Conservation (phyloP, 176 grass and related monocot genomes). For the Thinopyrum elongatum region DNA sequence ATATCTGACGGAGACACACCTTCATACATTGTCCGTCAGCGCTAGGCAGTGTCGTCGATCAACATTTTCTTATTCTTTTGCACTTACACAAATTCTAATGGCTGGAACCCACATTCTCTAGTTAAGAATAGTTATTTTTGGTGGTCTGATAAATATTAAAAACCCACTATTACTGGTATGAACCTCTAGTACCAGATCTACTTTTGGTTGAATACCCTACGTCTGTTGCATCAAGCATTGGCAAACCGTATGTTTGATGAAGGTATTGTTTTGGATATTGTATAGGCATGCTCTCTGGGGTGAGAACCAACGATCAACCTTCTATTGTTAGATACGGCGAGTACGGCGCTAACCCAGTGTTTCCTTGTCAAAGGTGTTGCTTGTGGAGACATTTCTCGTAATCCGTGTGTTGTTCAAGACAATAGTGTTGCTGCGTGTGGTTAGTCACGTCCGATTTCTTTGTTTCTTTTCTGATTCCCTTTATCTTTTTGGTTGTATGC, state of each 20-base stretch:
- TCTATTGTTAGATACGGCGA: no score
- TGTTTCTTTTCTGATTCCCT: neutral
- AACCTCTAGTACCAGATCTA: no score
- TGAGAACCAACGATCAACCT: no score
- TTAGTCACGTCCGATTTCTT: neutral
- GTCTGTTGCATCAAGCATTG: neutral
- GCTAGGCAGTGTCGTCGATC: neutral
- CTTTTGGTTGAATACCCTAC: neutral
- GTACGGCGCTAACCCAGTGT: no score
- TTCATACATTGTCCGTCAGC: neutral
- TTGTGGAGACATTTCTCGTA: neutral
- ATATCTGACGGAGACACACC: neutral
- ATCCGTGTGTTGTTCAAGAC: neutral
- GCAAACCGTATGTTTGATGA: neutral
- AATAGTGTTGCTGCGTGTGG: neutral
- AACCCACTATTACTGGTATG: neutral
- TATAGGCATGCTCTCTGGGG: no score
- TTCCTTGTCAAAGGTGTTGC: neutral
- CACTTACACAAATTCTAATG: no score
- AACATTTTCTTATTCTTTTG: neutral
- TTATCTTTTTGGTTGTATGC: neutral
- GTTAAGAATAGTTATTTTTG: neutral
- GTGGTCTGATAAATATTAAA: neutral
- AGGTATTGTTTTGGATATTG: neutral
- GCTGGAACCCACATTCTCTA: neutral